A percentile compares a stretch with the other conserved stretches of the same genome.
phyloP scores from a whole-genome alignment of 495 filamentous ascomycete genomes.

The Xylaria cubensis region DNA sequence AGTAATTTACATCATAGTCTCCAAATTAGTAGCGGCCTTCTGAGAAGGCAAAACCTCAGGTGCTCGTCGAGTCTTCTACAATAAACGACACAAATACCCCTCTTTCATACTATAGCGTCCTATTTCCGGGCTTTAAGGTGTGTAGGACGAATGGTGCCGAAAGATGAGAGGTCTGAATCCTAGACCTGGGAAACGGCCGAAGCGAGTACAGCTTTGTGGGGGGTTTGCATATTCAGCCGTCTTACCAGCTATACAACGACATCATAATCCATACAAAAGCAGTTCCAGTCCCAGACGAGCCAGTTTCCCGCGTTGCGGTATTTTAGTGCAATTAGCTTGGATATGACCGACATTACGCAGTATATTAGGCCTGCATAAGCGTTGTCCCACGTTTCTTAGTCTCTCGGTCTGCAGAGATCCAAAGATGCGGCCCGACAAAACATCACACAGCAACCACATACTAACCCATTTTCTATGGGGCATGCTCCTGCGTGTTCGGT shows the following conservation, averaged over 20 bases:
- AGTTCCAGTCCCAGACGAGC: no score
- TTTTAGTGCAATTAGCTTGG: not conserved
- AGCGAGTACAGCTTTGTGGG: not conserved
- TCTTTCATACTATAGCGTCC: not conserved
- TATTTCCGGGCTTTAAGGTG: not conserved
- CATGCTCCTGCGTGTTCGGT: not conserved
- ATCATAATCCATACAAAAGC: not conserved
- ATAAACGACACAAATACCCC: not conserved
- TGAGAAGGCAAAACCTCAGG: not conserved
- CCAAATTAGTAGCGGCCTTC: not conserved
- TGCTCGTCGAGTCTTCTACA: not conserved
- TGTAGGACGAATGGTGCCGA: not conserved
- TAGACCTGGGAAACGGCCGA: not conserved
- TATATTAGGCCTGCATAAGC: slow-evolving; percentile 17
- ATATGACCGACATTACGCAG: not conserved
- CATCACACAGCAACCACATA: not conserved
- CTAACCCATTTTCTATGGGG: not conserved
- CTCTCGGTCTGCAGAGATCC: not conserved
- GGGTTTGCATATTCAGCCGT: slow-evolving; percentile 7
- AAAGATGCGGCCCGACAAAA: not conserved
- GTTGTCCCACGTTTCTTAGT: slow-evolving; percentile 6
- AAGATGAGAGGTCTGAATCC: not conserved
- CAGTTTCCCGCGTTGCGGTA: slow-evolving; percentile 14
- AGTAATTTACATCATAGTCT: not conserved
- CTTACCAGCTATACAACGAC: not conserved